Percentiles rank a stretch among this genome's conserved stretches.
phyloP scores from a whole-genome alignment of 768 basidiomycete species.

The Tylopilus vinaceipallidus region DNA sequence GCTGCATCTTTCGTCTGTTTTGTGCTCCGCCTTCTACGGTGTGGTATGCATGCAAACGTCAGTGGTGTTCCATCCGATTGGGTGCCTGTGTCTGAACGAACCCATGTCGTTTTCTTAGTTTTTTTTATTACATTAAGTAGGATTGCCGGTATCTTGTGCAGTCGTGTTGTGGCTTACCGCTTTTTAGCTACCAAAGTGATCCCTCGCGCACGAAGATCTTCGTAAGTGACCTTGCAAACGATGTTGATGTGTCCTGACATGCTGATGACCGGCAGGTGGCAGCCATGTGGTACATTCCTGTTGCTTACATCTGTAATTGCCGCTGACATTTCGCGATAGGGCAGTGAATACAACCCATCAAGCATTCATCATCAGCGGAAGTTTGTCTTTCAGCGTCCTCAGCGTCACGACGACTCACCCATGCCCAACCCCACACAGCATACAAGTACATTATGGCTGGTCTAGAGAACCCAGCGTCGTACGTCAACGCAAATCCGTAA shows the following conservation, averaged over 20 bases:
- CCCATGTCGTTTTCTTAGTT: neutral
- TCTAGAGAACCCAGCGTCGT: neutral
- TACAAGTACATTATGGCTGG: conserved; percentile 2
- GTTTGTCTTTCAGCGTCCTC: neutral
- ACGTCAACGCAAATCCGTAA: neutral
- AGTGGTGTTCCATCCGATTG: neutral
- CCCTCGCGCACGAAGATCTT: conserved; percentile 1
- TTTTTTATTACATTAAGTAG: conserved; percentile 9
- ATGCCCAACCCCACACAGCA: neutral
- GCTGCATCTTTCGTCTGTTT: neutral
- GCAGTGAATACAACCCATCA: conserved; percentile 6
- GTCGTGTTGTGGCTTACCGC: neutral
- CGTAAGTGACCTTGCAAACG: neutral
- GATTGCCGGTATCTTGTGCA: neutral
- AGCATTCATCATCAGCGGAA: conserved; percentile 1
- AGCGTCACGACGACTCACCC: neutral
- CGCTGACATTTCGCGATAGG: neutral
- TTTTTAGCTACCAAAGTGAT: conserved; percentile 3
- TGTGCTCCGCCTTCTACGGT: conserved; percentile 7
- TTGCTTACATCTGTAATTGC: neutral
- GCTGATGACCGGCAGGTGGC: neutral
- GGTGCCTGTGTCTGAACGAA: neutral
- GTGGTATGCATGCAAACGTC: conserved; percentile 9
- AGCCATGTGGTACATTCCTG: neutral
- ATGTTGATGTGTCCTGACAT: neutral